A percentile compares a stretch with the other conserved stretches of the same genome.
Conservation (phyloP, 495 filamentous ascomycete species). For the Trypethelium eluteriae region DNA sequence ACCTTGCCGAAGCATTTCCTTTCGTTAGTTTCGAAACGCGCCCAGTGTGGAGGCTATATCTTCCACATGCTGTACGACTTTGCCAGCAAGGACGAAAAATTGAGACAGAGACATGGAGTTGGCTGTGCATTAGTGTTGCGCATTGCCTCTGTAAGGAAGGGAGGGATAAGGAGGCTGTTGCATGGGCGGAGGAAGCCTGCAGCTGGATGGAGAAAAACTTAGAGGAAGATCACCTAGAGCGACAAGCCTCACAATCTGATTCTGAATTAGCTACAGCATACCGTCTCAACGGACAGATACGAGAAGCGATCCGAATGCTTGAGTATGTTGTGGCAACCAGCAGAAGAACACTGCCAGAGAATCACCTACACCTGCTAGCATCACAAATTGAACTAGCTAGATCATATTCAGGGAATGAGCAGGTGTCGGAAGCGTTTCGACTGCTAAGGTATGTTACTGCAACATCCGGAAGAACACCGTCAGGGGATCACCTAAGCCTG, state of each 20-base stretch:
- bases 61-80: constrained; percentile 33
- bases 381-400: too few species aligned
- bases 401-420: too few species aligned
- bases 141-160: constrained; percentile 18
- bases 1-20: background rate
- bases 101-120: constrained; percentile 10
- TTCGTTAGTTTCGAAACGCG: background rate
- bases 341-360: too few species aligned
- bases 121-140: constrained; percentile 20
- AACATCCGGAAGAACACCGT: too few species aligned
- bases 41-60: background rate
- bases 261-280: constrained; percentile 28
- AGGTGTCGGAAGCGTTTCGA: too few species aligned
- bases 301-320: too few species aligned
- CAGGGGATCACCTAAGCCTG: too few species aligned
- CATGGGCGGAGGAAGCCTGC: background rate
- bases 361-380: too few species aligned
- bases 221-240: constrained; percentile 12
- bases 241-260: constrained; percentile 20
- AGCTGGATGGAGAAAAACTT: background rate
- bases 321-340: too few species aligned
- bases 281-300: constrained; percentile 1
- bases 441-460: too few species aligned
- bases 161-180: constrained; percentile 20
- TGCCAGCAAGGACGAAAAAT: constrained; percentile 7